phyloP scores from a whole-genome alignment of 169 alveolate species.

The Toxoplasma gondii region DNA sequence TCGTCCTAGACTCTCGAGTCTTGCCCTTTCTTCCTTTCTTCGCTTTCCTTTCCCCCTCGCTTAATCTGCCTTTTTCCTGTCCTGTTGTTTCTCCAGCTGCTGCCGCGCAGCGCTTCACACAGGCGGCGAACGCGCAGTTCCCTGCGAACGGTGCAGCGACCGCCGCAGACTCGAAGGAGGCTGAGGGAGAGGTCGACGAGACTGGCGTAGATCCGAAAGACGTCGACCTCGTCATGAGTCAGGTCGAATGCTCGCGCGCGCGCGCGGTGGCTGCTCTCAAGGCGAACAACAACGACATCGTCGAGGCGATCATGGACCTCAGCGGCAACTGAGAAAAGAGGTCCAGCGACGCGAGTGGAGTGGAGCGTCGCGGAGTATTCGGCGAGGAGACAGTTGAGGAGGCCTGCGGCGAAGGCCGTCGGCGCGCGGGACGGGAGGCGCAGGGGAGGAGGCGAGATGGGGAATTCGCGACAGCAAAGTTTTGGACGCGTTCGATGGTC shows the following conservation, averaged over 20 bases:
- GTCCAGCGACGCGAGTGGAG: background rate
- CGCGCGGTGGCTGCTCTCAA: conserved; percentile 87
- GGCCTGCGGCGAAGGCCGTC: background rate
- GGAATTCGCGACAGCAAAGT: too few relatives aligned
- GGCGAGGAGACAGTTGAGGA: background rate
- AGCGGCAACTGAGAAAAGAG: conserved; percentile 17
- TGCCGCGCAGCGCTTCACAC: conserved; percentile 60
- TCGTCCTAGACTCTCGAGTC: background rate
- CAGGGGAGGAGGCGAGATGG: too few relatives aligned
- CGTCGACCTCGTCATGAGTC: conserved; percentile 87
- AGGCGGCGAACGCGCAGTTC: conserved; percentile 24
- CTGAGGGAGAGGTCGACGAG: conserved; percentile 78
- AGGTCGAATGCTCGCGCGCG: conserved; percentile 84
- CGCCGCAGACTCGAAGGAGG: conserved; percentile 49
- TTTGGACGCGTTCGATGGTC: too few relatives aligned
- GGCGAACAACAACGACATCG: conserved; percentile 86
- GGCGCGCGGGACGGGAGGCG: too few relatives aligned
- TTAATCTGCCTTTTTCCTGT: background rate
- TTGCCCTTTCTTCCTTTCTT: background rate
- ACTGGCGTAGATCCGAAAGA: conserved; percentile 85
- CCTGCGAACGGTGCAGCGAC: background rate
- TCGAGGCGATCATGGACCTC: conserved; percentile 85
- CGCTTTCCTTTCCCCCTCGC: background rate
- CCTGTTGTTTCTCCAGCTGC: conserved; percentile 16
- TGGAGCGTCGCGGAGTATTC: background rate